phyloP scores from a whole-genome alignment of 371 early-diverging fungal species.

The Mortierella polycephala region DNA sequence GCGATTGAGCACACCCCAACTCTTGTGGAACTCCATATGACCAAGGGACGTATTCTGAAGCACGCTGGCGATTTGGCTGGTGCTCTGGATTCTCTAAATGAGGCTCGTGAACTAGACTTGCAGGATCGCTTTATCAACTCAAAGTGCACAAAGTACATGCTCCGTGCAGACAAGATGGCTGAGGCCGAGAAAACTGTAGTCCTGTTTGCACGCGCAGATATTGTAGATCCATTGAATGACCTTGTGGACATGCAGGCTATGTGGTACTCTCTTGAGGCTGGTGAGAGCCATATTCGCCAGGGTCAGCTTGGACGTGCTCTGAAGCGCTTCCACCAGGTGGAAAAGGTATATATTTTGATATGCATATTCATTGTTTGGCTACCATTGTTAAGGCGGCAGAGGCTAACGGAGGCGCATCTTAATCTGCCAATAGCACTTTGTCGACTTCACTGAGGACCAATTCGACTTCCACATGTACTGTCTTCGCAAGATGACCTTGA shows the following conservation, averaged over 20 bases:
- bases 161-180: slow-evolving; percentile 80
- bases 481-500: slow-evolving; percentile 89
- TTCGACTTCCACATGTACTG: slow-evolving; percentile 97
- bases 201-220: slow-evolving; percentile 85
- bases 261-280: slow-evolving; percentile 88
- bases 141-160: slow-evolving; percentile 94
- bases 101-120: slow-evolving; percentile 89
- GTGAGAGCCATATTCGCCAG: slow-evolving; percentile 72
- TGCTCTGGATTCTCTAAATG: slow-evolving; percentile 83
- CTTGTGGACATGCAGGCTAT: slow-evolving; percentile 91
- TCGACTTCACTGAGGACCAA: slow-evolving; percentile 91
- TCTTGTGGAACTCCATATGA: slow-evolving; percentile 91
- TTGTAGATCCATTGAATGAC: slow-evolving; percentile 80
- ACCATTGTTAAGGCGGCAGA: not conserved
- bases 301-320: slow-evolving; percentile 84
- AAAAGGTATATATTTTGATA: slow-evolving; percentile 60
- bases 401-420: too few species aligned
- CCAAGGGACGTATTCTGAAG: slow-evolving; percentile 94
- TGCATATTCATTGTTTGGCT: not conserved
- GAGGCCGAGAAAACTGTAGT: slow-evolving; percentile 87
- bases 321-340: slow-evolving; percentile 86
- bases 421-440: slow-evolving; percentile 58
- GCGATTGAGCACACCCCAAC: slow-evolving; percentile 90
- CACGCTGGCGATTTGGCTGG: slow-evolving; percentile 80
- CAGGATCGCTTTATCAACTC: slow-evolving; percentile 97